A percentile compares a stretch with the other conserved stretches of the same genome.
Evolutionary conservation across 1,139 yeast genomes (phyloP).

Genomic region (Pichia sp.): DNA sequence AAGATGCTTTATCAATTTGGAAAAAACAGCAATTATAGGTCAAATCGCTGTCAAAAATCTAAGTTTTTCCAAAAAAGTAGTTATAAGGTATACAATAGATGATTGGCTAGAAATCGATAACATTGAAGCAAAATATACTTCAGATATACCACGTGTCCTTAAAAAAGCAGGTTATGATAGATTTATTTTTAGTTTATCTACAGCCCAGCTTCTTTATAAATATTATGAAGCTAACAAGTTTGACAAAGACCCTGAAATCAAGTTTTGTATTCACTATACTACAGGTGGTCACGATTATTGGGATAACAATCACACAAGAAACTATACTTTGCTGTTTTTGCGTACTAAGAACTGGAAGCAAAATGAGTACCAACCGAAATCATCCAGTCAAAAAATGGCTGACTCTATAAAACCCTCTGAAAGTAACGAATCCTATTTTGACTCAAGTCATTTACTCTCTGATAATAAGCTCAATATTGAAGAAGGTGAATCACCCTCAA

Average conservation of each 20-base stretch:
- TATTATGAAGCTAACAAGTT: conserved; percentile 17
- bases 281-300: conserved; percentile 51
- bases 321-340: conserved; percentile 48
- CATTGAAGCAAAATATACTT: conserved; percentile 55
- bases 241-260: conserved; percentile 27
- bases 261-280: conserved; percentile 55
- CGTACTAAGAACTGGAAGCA: conserved; percentile 15
- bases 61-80: conserved; percentile 53
- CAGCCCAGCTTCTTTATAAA: conserved; percentile 28
- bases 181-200: conserved; percentile 45
- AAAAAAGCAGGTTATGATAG: conserved; percentile 48
- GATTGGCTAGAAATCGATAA: conserved; percentile 69
- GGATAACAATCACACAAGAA: conserved; percentile 63
- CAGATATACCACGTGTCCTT: conserved; percentile 50
- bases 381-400: conserved; percentile 1
- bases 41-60: conserved; percentile 68
- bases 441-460: too few relatives aligned
- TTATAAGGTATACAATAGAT: conserved; percentile 63
- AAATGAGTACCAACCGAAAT: not conserved
- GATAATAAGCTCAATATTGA: too few relatives aligned
- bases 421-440: not conserved
- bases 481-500: too few relatives aligned
- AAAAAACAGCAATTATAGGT: conserved; percentile 54
- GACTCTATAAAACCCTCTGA: not conserved
- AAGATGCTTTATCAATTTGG: conserved; percentile 51